Conservation (phyloP, 208 protist species). For the Crithidia thermophila region DNA sequence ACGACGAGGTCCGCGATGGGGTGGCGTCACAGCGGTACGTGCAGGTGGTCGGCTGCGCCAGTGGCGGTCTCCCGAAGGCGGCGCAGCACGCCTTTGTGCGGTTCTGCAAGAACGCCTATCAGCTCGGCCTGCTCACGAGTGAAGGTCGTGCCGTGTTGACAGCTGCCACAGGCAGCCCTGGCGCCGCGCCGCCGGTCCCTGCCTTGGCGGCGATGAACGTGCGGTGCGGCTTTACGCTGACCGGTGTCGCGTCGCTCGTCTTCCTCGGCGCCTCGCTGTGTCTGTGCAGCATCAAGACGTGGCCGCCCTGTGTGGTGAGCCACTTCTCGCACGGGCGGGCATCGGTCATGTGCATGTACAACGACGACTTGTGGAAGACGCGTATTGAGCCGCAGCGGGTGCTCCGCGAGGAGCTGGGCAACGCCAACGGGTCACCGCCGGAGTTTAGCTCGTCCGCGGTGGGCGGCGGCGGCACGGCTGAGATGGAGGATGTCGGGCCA, state of each 20-base stretch:
- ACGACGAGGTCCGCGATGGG: too few species aligned
- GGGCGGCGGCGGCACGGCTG: neutral
- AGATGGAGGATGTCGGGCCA: neutral
- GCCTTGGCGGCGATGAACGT: neutral
- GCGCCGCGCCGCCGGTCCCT: neutral
- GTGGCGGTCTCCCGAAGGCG: neutral
- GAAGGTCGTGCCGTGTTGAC: neutral
- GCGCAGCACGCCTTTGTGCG: neutral
- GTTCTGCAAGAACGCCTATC: conserved; percentile 1
- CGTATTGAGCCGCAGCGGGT: conserved; percentile 11
- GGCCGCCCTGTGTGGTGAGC: conserved; percentile 2
- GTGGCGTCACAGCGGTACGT: neutral
- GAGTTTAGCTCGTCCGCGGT: neutral
- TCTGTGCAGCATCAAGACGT: conserved; percentile 15
- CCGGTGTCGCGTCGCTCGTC: neutral
- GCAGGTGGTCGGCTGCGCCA: conserved; percentile 1
- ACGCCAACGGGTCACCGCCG: neutral
- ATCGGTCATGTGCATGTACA: conserved; percentile 3
- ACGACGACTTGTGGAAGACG: conserved; percentile 7
- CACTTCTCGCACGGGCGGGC: neutral
- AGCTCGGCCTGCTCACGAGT: neutral
- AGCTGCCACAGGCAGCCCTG: neutral
- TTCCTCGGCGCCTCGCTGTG: conserved; percentile 9
- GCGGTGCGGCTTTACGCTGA: neutral
- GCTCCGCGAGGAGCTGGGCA: conserved; percentile 7